phyloP scores from a whole-genome alignment of 148 eudicot species.

The Cornus suecica region DNA sequence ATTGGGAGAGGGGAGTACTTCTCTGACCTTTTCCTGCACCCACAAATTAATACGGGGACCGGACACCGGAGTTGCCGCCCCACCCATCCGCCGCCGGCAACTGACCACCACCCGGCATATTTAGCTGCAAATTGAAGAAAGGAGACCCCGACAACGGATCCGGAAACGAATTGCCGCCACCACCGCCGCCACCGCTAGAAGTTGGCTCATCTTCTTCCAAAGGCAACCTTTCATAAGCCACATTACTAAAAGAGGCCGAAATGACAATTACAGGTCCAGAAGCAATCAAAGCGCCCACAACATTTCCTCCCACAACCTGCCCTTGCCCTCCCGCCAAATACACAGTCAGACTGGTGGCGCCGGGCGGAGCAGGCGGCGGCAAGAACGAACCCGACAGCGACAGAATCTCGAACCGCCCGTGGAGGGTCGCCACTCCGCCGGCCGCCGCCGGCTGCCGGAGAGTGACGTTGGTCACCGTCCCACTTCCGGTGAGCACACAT shows the following conservation, averaged over 20 bases:
- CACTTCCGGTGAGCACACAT: slow-evolving; percentile 38
- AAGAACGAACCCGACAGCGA: slow-evolving; percentile 41
- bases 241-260: slow-evolving; percentile 39
- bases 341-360: slow-evolving; percentile 39
- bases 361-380: slow-evolving; percentile 47
- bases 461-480: slow-evolving; percentile 44
- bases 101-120: slow-evolving; percentile 27
- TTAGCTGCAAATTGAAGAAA: slow-evolving; percentile 27
- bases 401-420: slow-evolving; percentile 44
- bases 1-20: too few relatives aligned
- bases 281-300: slow-evolving; percentile 41
- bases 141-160: slow-evolving; percentile 32
- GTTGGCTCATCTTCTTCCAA: slow-evolving; percentile 31
- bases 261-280: slow-evolving; percentile 42
- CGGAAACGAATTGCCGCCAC: slow-evolving; percentile 7
- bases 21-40: slow-evolving; percentile 21
- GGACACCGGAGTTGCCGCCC: slow-evolving; percentile 27
- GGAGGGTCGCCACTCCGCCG: slow-evolving; percentile 30
- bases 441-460: slow-evolving; percentile 34
- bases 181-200: slow-evolving; percentile 4
- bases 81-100: slow-evolving; percentile 29
- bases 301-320: slow-evolving; percentile 44
- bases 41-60: slow-evolving; percentile 16
- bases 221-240: slow-evolving; percentile 43
- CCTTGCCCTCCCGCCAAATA: slow-evolving; percentile 45